Conservation (phyloP, 2,329 filamentous ascomycete species). For the Fusarium papillatum region DNA sequence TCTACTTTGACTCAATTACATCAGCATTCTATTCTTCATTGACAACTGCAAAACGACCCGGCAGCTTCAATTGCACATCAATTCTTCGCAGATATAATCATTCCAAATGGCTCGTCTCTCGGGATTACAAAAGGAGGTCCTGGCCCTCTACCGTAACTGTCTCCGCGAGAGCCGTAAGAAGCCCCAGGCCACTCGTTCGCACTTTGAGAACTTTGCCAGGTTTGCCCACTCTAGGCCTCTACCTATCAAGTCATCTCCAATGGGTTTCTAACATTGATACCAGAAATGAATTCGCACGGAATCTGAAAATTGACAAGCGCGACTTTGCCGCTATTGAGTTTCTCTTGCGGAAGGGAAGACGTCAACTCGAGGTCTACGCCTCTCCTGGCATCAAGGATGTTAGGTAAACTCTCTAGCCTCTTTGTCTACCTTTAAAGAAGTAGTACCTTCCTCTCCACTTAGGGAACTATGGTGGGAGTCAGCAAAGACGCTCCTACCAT, state of each 20-base stretch:
- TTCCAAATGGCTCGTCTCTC: constrained; percentile 65
- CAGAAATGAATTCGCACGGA: constrained; percentile 83
- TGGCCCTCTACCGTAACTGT: constrained; percentile 89
- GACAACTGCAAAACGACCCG: not conserved
- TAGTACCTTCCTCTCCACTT: not conserved
- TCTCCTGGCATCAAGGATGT: constrained; percentile 86
- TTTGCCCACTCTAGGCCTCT: constrained; percentile 49
- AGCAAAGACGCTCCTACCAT: not conserved
- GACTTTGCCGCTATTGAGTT: constrained; percentile 92
- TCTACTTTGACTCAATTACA: constrained; percentile 21
- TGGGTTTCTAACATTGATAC: constrained; percentile 8
- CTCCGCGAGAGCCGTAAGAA: constrained; percentile 87
- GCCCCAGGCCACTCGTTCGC: constrained; percentile 71
- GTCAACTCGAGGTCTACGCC: constrained; percentile 88
- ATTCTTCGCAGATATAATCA: not conserved
- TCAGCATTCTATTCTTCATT: constrained; percentile 8
- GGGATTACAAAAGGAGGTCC: constrained; percentile 90
- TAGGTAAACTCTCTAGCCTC: constrained; percentile 31
- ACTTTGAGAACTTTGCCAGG: constrained; percentile 77
- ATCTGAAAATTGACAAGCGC: constrained; percentile 79
- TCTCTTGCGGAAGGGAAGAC: constrained; percentile 82
- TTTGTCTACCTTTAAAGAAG: not conserved
- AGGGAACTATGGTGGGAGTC: not conserved
- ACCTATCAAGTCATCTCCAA: not conserved
- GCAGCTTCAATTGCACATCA: not conserved